Conservation (phyloP, 148 eudicot genomes). For the Amaranthus palmeri region DNA sequence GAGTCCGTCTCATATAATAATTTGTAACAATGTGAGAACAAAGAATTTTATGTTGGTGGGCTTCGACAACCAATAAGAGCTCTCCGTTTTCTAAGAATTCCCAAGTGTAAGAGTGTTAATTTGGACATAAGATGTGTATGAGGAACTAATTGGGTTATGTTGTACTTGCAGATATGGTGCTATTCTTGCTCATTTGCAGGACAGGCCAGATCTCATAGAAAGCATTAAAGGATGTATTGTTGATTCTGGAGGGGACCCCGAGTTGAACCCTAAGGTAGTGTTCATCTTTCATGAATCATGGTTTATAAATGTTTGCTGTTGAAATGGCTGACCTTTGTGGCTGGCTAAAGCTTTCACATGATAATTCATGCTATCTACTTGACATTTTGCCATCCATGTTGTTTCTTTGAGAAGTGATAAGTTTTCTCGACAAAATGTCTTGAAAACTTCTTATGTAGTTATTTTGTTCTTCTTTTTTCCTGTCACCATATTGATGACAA, state of each 20-base stretch:
- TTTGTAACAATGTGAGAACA: too few species aligned
- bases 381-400: neutral
- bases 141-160: neutral
- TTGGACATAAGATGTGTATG: neutral
- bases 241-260: slow-evolving; percentile 93
- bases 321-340: neutral
- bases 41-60: neutral
- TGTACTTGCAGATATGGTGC: slow-evolving; percentile 72
- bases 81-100: neutral
- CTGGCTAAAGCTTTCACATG: too few species aligned
- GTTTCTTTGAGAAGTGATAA: neutral
- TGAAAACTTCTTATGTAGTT: neutral
- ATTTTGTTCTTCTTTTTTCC: neutral
- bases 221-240: slow-evolving; percentile 81
- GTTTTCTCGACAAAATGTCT: neutral
- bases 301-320: neutral
- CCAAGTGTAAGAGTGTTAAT: neutral
- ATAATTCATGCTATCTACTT: neutral
- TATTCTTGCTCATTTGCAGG: slow-evolving; percentile 57
- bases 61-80: neutral
- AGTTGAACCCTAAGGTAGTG: slow-evolving; percentile 73
- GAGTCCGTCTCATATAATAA: too few species aligned
- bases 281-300: neutral
- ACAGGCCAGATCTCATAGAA: slow-evolving; percentile 57
- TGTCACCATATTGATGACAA: neutral